A percentile compares a stretch with the other conserved stretches of the same genome.
These are phyloP conservation scores for Pezizomycotina sp. DNA, from an alignment of 2,329 filamentous ascomycete species.

Conservation along the genomic window DNA sequence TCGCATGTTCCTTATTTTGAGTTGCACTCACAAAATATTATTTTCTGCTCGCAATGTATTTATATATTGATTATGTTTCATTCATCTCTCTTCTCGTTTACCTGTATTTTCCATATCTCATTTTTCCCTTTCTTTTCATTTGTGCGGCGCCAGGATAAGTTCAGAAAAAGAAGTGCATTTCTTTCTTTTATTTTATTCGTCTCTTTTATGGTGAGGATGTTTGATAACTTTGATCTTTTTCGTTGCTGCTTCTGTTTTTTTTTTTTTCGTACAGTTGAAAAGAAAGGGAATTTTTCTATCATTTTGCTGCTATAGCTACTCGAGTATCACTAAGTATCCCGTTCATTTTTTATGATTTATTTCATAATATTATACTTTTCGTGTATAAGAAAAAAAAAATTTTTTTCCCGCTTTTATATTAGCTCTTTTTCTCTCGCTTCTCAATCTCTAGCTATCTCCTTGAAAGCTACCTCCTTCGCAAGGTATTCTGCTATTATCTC, in stretches of 20 bases:
- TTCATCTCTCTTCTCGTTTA: neutral
- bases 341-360: too few species aligned
- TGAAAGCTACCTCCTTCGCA: neutral
- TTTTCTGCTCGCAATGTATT: neutral
- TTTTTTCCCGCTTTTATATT: constrained; percentile 18
- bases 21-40: neutral
- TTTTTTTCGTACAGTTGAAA: neutral
- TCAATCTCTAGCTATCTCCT: neutral
- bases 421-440: constrained; percentile 2
- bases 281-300: too few species aligned
- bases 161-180: neutral
- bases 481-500: constrained; percentile 2
- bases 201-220: constrained; percentile 1
- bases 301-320: too few species aligned
- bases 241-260: neutral
- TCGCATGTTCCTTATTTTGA: neutral
- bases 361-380: too few species aligned
- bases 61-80: neutral
- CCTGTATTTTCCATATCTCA: neutral
- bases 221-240: neutral
- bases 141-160: too few species aligned
- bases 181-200: constrained; percentile 1
- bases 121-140: neutral
- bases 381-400: too few species aligned
- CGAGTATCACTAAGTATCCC: too few species aligned